Evolutionary conservation across 768 basidiomycete genomes (phyloP).

Genomic region (Mycena kentingensis): DNA sequence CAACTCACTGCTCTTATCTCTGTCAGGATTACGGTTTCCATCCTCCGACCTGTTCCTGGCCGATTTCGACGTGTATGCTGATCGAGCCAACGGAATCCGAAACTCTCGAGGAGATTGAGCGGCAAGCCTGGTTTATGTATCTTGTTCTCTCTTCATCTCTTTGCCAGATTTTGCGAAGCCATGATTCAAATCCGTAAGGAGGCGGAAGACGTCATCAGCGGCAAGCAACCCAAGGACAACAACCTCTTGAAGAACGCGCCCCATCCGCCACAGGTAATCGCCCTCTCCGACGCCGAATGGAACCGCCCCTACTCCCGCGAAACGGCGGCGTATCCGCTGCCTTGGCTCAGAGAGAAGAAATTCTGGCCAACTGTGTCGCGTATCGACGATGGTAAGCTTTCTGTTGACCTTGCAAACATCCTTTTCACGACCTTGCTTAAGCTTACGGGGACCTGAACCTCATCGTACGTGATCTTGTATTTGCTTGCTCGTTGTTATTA

Average conservation of each 20-base stretch:
- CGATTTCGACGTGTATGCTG: conserved; percentile 94
- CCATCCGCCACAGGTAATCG: conserved; percentile 78
- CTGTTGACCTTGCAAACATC: neutral
- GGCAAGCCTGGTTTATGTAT: conserved; percentile 38
- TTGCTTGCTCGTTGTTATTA: conserved; percentile 15
- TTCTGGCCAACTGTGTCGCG: conserved; percentile 96
- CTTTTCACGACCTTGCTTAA: conserved; percentile 32
- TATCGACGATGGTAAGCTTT: conserved; percentile 79
- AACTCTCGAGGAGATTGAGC: conserved; percentile 88
- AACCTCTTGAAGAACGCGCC: conserved; percentile 95
- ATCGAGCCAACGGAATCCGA: conserved; percentile 99
- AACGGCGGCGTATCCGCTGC: conserved; percentile 86
- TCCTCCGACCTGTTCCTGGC: conserved; percentile 98
- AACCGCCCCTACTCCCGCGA: conserved; percentile 88
- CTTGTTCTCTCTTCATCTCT: neutral
- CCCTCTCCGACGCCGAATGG: conserved; percentile 80
- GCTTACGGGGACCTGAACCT: conserved; percentile 94
- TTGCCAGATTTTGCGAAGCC: conserved; percentile 87
- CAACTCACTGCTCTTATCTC: neutral
- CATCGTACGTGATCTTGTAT: conserved; percentile 54
- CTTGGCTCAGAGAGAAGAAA: conserved; percentile 83
- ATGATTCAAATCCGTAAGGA: conserved; percentile 97
- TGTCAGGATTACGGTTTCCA: conserved; percentile 88
- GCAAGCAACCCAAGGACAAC: conserved; percentile 87
- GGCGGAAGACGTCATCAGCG: conserved; percentile 82